Evolutionary conservation across 148 eudicot species (phyloP).

Genomic region (Chenopodium album): DNA sequence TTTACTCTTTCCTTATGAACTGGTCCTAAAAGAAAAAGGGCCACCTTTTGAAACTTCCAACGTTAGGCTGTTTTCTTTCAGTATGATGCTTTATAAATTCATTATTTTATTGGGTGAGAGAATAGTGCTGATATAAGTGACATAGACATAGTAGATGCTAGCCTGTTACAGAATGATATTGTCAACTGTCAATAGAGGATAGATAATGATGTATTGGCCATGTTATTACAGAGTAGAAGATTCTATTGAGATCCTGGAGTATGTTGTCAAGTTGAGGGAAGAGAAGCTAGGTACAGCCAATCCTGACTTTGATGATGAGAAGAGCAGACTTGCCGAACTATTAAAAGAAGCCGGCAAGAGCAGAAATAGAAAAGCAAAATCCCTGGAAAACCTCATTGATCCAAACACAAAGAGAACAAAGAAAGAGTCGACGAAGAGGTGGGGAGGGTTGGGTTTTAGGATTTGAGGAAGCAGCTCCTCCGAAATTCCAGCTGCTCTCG

Average conservation of each 20-base stretch:
- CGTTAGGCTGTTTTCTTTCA: conserved; percentile 13
- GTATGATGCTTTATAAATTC: conserved; percentile 17
- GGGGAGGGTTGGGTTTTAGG: conserved; percentile 89
- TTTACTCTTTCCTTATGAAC: conserved; percentile 22
- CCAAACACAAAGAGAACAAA: conserved; percentile 81
- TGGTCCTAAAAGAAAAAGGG: conserved; percentile 7
- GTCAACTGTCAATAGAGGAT: conserved; percentile 2
- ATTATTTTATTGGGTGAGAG: background rate
- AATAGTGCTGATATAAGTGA: conserved; percentile 12
- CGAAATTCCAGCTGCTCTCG: background rate
- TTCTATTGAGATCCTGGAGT: conserved; percentile 95
- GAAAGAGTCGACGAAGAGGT: conserved; percentile 77
- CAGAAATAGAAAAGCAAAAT: conserved; percentile 79
- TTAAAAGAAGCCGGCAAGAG: conserved; percentile 93
- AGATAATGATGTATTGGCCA: conserved; percentile 18
- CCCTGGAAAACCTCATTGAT: conserved; percentile 88
- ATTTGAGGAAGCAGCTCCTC: conserved; percentile 35
- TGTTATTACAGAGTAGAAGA: conserved; percentile 72
- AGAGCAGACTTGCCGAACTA: conserved; percentile 84
- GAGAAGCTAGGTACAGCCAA: conserved; percentile 98
- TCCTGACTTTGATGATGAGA: conserved; percentile 91
- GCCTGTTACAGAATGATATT: conserved; percentile 17
- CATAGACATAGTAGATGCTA: conserved; percentile 21
- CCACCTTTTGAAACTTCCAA: conserved; percentile 3
- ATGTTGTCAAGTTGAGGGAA: conserved; percentile 92